phyloP scores from a whole-genome alignment of 2,329 filamentous ascomycete species.

The Pseudogymnoascus sp. region DNA sequence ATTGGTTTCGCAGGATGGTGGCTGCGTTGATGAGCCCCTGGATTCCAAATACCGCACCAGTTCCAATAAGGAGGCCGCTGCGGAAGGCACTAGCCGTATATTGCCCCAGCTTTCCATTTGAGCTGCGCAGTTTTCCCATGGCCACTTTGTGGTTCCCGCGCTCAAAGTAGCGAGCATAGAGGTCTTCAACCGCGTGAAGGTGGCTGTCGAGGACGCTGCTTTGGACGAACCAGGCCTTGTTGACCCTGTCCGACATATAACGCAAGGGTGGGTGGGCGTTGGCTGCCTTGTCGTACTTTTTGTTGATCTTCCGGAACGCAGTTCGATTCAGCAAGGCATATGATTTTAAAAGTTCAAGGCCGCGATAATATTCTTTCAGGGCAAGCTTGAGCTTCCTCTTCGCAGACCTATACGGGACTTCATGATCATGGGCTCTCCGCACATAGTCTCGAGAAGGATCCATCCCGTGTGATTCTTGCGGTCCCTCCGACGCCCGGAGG shows the following conservation, averaged over 20 bases:
- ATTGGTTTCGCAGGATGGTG: constrained; percentile 40
- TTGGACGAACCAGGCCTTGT: constrained; percentile 82
- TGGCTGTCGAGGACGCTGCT: constrained; percentile 77
- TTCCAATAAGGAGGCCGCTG: constrained; percentile 59
- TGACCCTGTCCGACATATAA: constrained; percentile 88
- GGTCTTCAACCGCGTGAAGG: constrained; percentile 73
- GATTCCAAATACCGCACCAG: constrained; percentile 55
- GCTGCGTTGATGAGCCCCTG: constrained; percentile 56
- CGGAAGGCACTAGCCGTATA: constrained; percentile 51
- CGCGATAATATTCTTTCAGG: constrained; percentile 86
- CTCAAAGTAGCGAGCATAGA: constrained; percentile 93
- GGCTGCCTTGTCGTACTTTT: constrained; percentile 93
- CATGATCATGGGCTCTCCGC: constrained; percentile 40
- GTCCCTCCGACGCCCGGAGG: constrained; percentile 35
- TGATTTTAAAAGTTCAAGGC: constrained; percentile 82
- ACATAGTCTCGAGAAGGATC: constrained; percentile 40
- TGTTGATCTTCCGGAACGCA: constrained; percentile 94
- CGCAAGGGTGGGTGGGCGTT: constrained; percentile 67
- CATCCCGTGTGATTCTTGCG: constrained; percentile 16
- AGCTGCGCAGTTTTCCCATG: constrained; percentile 72
- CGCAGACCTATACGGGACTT: constrained; percentile 75
- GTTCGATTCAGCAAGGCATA: constrained; percentile 86
- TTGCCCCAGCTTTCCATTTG: constrained; percentile 49
- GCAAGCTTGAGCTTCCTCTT: constrained; percentile 89
- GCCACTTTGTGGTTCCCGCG: constrained; percentile 88